Percentiles rank a stretch among this genome's conserved stretches.
These are phyloP conservation scores for Onygenales sp. DNA, from an alignment of 2,329 filamentous ascomycete genomes.

Conservation along the genomic window DNA sequence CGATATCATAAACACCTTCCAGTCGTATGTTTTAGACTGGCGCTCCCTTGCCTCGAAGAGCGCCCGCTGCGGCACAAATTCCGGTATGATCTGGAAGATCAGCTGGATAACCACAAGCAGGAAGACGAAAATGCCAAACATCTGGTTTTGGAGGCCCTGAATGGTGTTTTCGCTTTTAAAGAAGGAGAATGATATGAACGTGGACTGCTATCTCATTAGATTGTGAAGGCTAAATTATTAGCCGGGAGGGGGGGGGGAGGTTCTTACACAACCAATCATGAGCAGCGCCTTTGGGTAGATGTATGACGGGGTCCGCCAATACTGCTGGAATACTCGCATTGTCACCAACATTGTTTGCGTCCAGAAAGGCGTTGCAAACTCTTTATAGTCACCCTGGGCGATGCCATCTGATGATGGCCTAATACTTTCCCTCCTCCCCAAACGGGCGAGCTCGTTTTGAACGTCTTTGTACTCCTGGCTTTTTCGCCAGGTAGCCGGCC, in stretches of 20 bases:
- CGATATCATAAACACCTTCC: conserved; percentile 58
- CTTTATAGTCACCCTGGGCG: conserved; percentile 30
- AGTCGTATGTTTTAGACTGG: conserved; percentile 61
- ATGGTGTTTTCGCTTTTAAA: conserved; percentile 63
- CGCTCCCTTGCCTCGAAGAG: conserved; percentile 52
- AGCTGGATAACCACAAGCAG: conserved; percentile 63
- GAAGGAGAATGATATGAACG: conserved; percentile 75
- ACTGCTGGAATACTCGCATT: conserved; percentile 76
- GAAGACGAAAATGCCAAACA: conserved; percentile 80
- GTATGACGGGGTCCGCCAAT: conserved; percentile 82
- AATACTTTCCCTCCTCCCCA: conserved; percentile 37
- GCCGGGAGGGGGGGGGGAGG: conserved; percentile 38
- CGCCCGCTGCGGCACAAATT: conserved; percentile 47
- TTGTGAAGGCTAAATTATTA: too few species aligned
- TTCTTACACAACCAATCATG: background rate
- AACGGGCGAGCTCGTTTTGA: conserved; percentile 52
- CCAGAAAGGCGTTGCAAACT: conserved; percentile 69
- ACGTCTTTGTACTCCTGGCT: conserved; percentile 45
- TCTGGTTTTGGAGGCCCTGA: conserved; percentile 79
- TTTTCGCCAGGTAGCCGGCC: conserved; percentile 43
- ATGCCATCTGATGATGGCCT: background rate
- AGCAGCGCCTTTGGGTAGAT: conserved; percentile 58
- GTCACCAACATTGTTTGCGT: conserved; percentile 59
- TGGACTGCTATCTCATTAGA: conserved; percentile 57
- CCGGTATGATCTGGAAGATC: conserved; percentile 44